Percentiles rank a stretch among this genome's conserved stretches.
phyloP scores from a whole-genome alignment of 2,329 filamentous ascomycete genomes.

The Cryphonectria naterciae region DNA sequence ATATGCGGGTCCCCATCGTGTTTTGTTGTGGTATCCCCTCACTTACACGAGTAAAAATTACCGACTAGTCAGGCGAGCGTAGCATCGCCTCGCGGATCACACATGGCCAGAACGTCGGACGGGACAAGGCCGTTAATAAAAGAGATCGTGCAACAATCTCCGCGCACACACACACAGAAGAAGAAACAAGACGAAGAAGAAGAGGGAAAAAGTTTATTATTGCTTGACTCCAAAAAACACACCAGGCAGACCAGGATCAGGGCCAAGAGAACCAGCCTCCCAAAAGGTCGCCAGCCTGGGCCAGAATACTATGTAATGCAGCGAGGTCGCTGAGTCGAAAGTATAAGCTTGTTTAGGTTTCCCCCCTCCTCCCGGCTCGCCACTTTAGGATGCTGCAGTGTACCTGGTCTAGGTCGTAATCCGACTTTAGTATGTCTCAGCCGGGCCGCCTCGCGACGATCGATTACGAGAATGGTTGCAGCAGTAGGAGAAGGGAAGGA shows the following conservation, averaged over 20 bases:
- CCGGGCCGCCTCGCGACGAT: neutral
- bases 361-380: no score
- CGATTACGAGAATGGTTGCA: neutral
- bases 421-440: neutral
- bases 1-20: neutral
- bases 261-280: no score
- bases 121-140: neutral
- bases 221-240: no score
- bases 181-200: no score
- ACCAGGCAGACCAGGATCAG: no score
- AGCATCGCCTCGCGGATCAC: neutral
- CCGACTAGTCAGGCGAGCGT: constrained; percentile 3
- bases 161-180: neutral
- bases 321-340: neutral
- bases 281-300: no score
- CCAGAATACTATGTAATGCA: neutral
- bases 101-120: neutral
- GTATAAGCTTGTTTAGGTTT: neutral
- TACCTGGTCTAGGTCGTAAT: constrained; percentile 3
- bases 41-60: neutral
- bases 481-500: no score
- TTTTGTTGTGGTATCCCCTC: neutral
- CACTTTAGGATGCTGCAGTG: no score
- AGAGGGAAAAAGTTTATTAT: no score
- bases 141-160: neutral